These are phyloP conservation scores for Leccinum incarnatum DNA, from an alignment of 768 basidiomycete genomes.

Conservation along the genomic window DNA sequence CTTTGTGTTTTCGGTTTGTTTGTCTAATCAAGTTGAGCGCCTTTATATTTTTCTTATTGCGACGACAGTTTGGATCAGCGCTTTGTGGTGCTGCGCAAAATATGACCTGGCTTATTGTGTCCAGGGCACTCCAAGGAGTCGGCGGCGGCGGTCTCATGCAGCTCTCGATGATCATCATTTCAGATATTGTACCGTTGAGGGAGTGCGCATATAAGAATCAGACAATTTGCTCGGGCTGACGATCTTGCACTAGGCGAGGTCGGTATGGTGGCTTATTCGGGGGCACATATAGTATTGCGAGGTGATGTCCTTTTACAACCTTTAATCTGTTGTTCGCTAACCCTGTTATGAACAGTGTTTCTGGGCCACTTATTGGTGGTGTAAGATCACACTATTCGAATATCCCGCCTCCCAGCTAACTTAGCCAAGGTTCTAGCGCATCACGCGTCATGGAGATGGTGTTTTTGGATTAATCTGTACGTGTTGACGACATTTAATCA, in stretches of 20 bases:
- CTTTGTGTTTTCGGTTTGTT: slow-evolving; percentile 58
- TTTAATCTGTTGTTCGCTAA: slow-evolving; percentile 30
- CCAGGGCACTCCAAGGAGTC: slow-evolving; percentile 78
- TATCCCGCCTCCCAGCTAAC: not conserved
- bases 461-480: slow-evolving; percentile 44
- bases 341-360: slow-evolving; percentile 38
- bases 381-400: slow-evolving; percentile 39
- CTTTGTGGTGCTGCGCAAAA: slow-evolving; percentile 78
- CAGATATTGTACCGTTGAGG: slow-evolving; percentile 79
- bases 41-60: not conserved
- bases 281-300: not conserved
- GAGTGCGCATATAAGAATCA: slow-evolving; percentile 45
- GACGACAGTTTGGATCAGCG: slow-evolving; percentile 68
- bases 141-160: slow-evolving; percentile 79
- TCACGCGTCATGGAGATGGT: slow-evolving; percentile 81
- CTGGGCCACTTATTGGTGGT: slow-evolving; percentile 82
- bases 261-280: not conserved
- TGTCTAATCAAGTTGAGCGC: not conserved
- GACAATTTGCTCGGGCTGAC: not conserved
- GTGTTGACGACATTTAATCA: not conserved
- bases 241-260: not conserved
- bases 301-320: not conserved
- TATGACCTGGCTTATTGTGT: slow-evolving; percentile 74
- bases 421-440: slow-evolving; percentile 58
- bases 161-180: slow-evolving; percentile 72